Percentiles rank a stretch among this genome's conserved stretches.
Evolutionary conservation across 352 stramenopile genomes (phyloP).

Genomic region (Phytopythium chamaehyphon): DNA sequence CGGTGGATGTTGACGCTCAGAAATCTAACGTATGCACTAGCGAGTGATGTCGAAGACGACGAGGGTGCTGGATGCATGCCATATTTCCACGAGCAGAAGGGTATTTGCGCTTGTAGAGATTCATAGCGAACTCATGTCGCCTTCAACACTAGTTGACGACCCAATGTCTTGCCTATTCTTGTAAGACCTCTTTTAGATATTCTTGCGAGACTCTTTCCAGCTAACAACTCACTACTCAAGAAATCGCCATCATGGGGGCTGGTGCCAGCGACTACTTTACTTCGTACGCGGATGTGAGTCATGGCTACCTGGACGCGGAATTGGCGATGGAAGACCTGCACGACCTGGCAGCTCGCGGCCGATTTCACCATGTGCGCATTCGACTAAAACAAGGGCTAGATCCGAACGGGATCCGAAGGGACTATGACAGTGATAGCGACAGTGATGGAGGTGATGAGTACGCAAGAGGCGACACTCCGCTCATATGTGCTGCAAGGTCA

Average conservation of each 20-base stretch:
- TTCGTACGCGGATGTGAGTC: conserved; percentile 48
- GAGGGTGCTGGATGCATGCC: no score
- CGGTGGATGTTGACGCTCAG: no score
- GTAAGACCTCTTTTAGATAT: no score
- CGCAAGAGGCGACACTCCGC: conserved; percentile 42
- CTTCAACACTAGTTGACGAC: no score
- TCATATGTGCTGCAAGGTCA: conserved; percentile 59
- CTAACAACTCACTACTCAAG: no score
- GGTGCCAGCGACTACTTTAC: conserved; percentile 53
- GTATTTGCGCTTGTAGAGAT: no score
- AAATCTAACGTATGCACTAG: no score
- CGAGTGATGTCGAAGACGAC: no score
- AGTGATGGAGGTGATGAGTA: conserved; percentile 25
- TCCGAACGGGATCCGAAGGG: conserved; percentile 36
- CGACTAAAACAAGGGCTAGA: conserved; percentile 54
- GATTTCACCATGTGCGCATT: conserved; percentile 34
- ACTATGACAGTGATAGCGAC: conserved; percentile 19
- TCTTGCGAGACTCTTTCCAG: no score
- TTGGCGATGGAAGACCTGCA: conserved; percentile 49
- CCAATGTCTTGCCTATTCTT: no score
- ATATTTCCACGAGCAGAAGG: no score
- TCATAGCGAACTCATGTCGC: no score
- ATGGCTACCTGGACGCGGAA: conserved; percentile 53
- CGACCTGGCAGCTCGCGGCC: conserved; percentile 37
- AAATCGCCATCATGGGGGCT: conserved; percentile 30